Evolutionary conservation across 2,329 filamentous ascomycete genomes (phyloP), one percentile per base, ranked within the genome.

Genomic region (Allantophomopsis cytisporea): DNA sequence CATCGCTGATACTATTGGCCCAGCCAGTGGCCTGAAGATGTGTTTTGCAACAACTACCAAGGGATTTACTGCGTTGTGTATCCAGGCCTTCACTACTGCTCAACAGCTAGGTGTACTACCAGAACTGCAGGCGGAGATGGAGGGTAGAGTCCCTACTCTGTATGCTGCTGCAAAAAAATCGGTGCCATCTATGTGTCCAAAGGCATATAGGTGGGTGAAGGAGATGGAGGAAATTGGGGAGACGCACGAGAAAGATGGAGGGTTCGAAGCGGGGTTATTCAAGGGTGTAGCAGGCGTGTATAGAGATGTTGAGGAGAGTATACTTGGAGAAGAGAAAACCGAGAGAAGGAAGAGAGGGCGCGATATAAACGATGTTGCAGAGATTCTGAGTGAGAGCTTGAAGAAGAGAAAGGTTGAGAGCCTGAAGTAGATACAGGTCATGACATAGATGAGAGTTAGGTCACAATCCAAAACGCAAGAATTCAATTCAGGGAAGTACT

Each of bases 211-310:
- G 10, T 88, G 82, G 81, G 76, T 84, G 0, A 64, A 68, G 28
- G 82, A 87, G 63, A 86, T 88, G 82, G 69, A 77, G 48, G 76
- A 87, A 64, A 85, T 88, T 51, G 73, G 71, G 4, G 61, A 68
- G 41, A 82, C 78, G 3, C 78, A 84, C 54, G 59, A 60, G 6
- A 68, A 72, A 33, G 76, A 80, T 39, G 80, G 76, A 1, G 79
- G 78, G 0, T 83, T 81, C 54, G 53, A 39, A 31, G 39, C 39
- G 30, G 57, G 54, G 20, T 56, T 80, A 18, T 83, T 83, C 48
- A 55, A 60, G 11, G 70, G 70, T 10, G 71, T 77, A 6, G 78
- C 78, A 0, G 66, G 63, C 21, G 66, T 83, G 6, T 85, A 79
- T 52, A 63, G 65, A 38, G 57, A 63, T 8, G 71, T 84, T 7